Percentiles rank a stretch among this genome's conserved stretches.
These are phyloP conservation scores for Mucor piriformis DNA, from an alignment of 371 early-diverging fungal genomes.

Conservation along the genomic window DNA sequence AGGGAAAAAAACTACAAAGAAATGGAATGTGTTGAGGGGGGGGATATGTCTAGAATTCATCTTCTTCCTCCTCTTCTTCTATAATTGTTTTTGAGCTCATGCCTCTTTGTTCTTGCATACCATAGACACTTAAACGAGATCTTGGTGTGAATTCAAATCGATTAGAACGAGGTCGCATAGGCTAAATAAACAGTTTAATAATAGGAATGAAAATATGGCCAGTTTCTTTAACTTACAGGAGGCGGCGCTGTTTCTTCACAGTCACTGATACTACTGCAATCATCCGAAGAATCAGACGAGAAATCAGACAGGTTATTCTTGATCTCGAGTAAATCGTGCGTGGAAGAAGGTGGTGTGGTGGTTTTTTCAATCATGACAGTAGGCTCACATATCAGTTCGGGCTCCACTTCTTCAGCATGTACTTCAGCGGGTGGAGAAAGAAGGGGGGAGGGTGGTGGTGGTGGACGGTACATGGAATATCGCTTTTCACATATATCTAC, in stretches of 20 bases:
- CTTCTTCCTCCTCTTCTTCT: constrained; percentile 80
- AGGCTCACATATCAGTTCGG: no score
- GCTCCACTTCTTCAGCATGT: neutral
- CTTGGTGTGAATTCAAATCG: constrained; percentile 42
- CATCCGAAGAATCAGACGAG: constrained; percentile 8
- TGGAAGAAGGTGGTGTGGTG: neutral
- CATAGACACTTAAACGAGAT: constrained; percentile 41
- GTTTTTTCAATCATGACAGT: no score
- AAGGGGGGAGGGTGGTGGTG: constrained; percentile 16
- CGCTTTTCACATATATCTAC: constrained; percentile 34
- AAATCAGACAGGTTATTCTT: constrained; percentile 5
- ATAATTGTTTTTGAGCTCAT: constrained; percentile 62
- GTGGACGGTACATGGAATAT: constrained; percentile 22
- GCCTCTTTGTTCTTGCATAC: constrained; percentile 39
- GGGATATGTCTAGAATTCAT: constrained; percentile 1
- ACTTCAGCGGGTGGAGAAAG: constrained; percentile 25
- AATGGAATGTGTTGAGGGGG: no score
- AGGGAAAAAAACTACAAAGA: no score
- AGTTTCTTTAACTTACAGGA: neutral
- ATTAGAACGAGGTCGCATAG: constrained; percentile 1
- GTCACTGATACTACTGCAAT: constrained; percentile 7
- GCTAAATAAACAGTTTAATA: neutral
- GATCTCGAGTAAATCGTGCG: neutral
- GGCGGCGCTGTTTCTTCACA: constrained; percentile 6
- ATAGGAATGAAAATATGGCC: neutral